These are phyloP conservation scores for Rasamsonia emersonii DNA, from an alignment of 2,329 filamentous ascomycete genomes.

Conservation along the genomic window DNA sequence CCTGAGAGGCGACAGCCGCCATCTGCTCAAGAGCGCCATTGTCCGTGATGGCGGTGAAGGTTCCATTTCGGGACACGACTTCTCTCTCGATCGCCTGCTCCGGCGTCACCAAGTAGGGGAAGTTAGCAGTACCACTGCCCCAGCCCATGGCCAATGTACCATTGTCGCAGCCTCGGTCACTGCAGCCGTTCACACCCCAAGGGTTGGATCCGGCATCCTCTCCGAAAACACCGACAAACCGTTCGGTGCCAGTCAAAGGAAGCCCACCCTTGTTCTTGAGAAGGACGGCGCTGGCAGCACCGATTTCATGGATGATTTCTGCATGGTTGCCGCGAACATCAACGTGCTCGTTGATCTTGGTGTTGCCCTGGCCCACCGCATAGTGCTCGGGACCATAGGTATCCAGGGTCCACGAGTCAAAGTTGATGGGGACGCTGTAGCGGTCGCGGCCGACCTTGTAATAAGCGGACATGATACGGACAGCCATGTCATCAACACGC, in stretches of 20 bases:
- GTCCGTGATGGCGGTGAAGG: slow-evolving; percentile 50
- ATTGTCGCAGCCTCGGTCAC: slow-evolving; percentile 55
- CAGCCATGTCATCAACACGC: slow-evolving; percentile 84
- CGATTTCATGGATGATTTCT: slow-evolving; percentile 64
- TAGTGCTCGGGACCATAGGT: slow-evolving; percentile 63
- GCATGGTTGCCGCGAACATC: slow-evolving; percentile 74
- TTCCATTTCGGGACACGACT: slow-evolving; percentile 57
- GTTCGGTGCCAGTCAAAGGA: slow-evolving; percentile 66
- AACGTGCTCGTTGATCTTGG: slow-evolving; percentile 69
- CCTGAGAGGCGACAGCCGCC: slow-evolving; percentile 41
- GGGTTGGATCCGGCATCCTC: slow-evolving; percentile 71
- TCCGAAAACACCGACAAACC: slow-evolving; percentile 68
- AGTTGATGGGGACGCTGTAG: slow-evolving; percentile 57
- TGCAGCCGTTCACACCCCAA: slow-evolving; percentile 69
- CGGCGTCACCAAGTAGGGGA: slow-evolving; percentile 56
- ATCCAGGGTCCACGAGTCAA: slow-evolving; percentile 76
- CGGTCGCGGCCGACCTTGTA: slow-evolving; percentile 54
- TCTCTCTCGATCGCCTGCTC: slow-evolving; percentile 57
- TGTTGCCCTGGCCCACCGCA: slow-evolving; percentile 52
- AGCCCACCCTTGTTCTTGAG: slow-evolving; percentile 74
- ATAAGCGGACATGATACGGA: slow-evolving; percentile 64
- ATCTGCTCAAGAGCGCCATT: slow-evolving; percentile 49
- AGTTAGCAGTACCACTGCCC: slow-evolving; percentile 53
- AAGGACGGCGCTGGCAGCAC: slow-evolving; percentile 72
- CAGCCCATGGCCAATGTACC: slow-evolving; percentile 57